Base-by-base conservation (phyloP, 164 flowering plant genomes). In the Litsea cubeba region DNA sequence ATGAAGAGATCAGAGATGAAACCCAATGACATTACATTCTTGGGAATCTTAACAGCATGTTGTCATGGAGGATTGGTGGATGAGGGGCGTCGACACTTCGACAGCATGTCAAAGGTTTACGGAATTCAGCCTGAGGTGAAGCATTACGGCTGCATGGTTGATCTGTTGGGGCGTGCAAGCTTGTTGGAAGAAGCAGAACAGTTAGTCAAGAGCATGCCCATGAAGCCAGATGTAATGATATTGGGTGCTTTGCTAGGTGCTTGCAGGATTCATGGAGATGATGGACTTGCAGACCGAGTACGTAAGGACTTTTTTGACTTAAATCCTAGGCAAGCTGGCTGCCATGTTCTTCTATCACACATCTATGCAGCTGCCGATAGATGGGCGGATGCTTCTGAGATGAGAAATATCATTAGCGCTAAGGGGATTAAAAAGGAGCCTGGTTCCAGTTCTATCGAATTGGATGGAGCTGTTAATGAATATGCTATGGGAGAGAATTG, bases 131-230 rank as follows among this genome's bases (percentile, higher is more conserved):
- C 79, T 12, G 74, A 78, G 54, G 28, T 78, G 76, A 78, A 81
- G 75, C 83, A 81, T 62, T 78, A 78, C 10, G 83, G 83, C 5
- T 81, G 81, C 28, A 68, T 81, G 73, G 71, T 78, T 71, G 81
- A 78, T 71, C 76, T 81, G n/a, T 54, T 81, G 68, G 83, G 83
- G 7, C 72, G 81, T 72, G 83, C 83, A 1, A 77, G 83, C 10
- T 66, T 73, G 3, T 18, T 81, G 50, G 77, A 81, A 66, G 83
- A 81, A 72, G 80, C 83, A 60, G 75, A 81, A 50, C 71, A 70
- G 66, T 35, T 78, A 12, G 70, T 78, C 60, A 73, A 51, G 73
- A 62, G 69, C 24, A 78, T 78, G 83, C 76, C 79, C 20, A 74
- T 73, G 79, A 63, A 81, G 20, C 81, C 83, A 24, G 83, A 81